These are phyloP conservation scores for Liriodendron chinense DNA, from an alignment of 164 flowering plant genomes.

Conservation along the genomic window DNA sequence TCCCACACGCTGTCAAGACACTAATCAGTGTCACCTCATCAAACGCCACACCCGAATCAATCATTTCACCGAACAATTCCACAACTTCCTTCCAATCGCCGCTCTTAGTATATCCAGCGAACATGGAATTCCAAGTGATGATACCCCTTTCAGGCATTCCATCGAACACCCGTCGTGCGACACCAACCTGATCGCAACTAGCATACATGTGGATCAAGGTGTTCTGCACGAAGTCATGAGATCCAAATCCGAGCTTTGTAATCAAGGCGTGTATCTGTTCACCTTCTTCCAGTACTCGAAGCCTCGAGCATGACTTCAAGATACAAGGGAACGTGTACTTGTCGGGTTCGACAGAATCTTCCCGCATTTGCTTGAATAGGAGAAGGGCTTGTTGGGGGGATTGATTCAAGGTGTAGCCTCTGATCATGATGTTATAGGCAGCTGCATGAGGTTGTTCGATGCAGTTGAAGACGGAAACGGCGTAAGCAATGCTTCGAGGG, in stretches of 20 bases:
- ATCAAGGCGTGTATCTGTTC: slow-evolving; percentile 39
- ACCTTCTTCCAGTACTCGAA: slow-evolving; percentile 33
- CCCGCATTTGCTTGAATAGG: slow-evolving; percentile 33
- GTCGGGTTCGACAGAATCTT: slow-evolving; percentile 29
- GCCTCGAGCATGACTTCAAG: slow-evolving; percentile 47
- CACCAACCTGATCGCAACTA: slow-evolving; percentile 26
- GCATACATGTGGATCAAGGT: slow-evolving; percentile 46
- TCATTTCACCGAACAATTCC: slow-evolving; percentile 34
- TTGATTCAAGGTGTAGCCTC: slow-evolving; percentile 30
- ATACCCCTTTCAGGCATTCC: slow-evolving; percentile 31
- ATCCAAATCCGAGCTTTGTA: slow-evolving; percentile 30
- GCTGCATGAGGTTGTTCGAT: slow-evolving; percentile 35
- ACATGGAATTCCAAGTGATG: slow-evolving; percentile 48
- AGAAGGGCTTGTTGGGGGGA: slow-evolving; percentile 31
- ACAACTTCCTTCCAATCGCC: slow-evolving; percentile 37
- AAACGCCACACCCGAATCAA: slow-evolving; percentile 17
- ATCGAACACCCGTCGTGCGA: slow-evolving; percentile 45
- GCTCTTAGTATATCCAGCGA: slow-evolving; percentile 37
- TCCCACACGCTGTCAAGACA: slow-evolving; percentile 50
- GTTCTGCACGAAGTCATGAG: slow-evolving; percentile 32
- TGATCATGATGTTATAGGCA: slow-evolving; percentile 42
- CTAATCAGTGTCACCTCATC: slow-evolving; percentile 41
- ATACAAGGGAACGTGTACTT: slow-evolving; percentile 35
- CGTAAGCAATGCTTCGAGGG: slow-evolving; percentile 34
- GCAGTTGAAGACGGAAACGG: slow-evolving; percentile 32